These are phyloP conservation scores for Chalciporus piperatus DNA, from an alignment of 768 basidiomycete species.

Conservation along the genomic window DNA sequence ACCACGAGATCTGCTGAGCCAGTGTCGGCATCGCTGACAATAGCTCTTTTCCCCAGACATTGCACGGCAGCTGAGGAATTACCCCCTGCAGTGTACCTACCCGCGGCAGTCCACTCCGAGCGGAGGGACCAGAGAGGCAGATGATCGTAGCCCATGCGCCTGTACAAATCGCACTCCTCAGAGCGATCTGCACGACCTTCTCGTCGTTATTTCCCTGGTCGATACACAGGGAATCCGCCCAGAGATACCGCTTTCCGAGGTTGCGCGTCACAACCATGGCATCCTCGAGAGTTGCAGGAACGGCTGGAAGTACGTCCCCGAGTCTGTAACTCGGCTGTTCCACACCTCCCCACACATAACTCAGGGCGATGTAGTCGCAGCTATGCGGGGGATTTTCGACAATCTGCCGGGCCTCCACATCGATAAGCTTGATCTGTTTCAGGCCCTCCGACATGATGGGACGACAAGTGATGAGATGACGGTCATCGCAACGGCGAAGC, in stretches of 20 bases:
- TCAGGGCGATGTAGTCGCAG: conserved; percentile 14
- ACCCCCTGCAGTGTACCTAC: conserved; percentile 7
- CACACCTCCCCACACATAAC: conserved; percentile 18
- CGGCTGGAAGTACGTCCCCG: conserved; percentile 5
- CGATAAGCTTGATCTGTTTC: conserved; percentile 6
- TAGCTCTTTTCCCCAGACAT: conserved; percentile 4
- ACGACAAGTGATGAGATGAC: conserved; percentile 6
- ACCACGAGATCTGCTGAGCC: conserved; percentile 1
- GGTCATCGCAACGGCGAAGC: conserved; percentile 6
- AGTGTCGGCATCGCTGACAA: conserved; percentile 13
- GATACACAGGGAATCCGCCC: conserved; percentile 19
- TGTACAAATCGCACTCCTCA: conserved; percentile 18
- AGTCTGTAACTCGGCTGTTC: conserved; percentile 7
- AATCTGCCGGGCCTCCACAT: conserved; percentile 8
- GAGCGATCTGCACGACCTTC: conserved; percentile 7
- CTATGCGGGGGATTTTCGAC: conserved; percentile 1
- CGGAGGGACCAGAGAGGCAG: conserved; percentile 3
- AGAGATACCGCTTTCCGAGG: conserved; percentile 16
- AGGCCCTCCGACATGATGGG: conserved; percentile 5
- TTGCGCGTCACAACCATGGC: conserved; percentile 11
- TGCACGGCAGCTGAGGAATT: conserved; percentile 9
- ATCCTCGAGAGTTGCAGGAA: conserved; percentile 19
- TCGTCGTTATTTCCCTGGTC: conserved; percentile 8
- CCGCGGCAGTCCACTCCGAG: conserved; percentile 12
- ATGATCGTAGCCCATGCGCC: conserved; percentile 15